A percentile compares a stretch with the other conserved stretches of the same genome.
Conservation (phyloP, 805 yeast species). For the Scheffersomyces stipitis region DNA sequence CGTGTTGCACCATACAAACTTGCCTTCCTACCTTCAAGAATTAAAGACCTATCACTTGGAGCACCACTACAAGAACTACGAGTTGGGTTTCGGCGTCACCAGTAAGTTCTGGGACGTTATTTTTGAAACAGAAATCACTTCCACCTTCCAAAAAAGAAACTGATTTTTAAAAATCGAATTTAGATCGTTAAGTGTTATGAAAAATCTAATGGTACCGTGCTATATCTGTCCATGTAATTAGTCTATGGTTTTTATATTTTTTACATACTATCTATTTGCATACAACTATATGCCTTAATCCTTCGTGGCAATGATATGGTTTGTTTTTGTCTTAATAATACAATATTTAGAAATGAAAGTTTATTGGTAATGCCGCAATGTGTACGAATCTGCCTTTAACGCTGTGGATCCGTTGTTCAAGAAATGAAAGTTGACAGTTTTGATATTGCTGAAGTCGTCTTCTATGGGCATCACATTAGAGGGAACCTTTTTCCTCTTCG, state of each 20-base stretch:
- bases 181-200: too few species aligned
- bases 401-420: neutral
- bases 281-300: neutral
- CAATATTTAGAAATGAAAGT: neutral
- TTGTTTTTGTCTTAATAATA: neutral
- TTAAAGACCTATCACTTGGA: constrained; percentile 91
- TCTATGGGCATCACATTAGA: neutral
- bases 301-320: neutral
- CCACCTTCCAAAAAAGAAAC: constrained; percentile 44
- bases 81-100: constrained; percentile 96
- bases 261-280: neutral
- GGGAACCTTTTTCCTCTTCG: neutral
- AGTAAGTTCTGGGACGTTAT: constrained; percentile 91
- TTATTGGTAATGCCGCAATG: neutral
- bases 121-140: constrained; percentile 75
- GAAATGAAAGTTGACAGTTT: neutral
- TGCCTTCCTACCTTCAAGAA: constrained; percentile 75
- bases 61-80: constrained; percentile 96
- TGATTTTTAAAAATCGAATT: too few species aligned
- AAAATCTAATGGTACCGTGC: too few species aligned
- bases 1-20: constrained; percentile 80
- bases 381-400: neutral
- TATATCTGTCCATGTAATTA: too few species aligned
- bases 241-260: neutral
- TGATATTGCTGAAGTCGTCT: neutral